Evolutionary conservation across 129 eudicot genomes (phyloP).

Genomic region (Dittrichia graveolens): DNA sequence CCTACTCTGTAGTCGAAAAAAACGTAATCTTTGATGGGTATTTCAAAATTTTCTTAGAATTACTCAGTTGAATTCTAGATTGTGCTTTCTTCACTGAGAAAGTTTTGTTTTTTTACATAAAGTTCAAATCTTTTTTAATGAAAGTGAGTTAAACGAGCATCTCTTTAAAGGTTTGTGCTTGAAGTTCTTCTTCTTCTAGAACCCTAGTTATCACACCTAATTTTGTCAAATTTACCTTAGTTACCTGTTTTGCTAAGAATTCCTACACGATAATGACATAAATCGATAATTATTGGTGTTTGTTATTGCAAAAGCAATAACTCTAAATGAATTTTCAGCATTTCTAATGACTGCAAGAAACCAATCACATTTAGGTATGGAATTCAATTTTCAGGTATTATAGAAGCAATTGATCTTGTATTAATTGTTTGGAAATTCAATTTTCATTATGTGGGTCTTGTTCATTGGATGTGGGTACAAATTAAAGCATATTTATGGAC

Average conservation of each 20-base stretch:
- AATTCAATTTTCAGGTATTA: neutral
- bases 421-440: conserved; percentile 25
- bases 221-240: conserved; percentile 4
- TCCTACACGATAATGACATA: neutral
- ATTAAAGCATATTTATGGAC: too few species aligned
- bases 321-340: conserved; percentile 19
- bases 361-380: conserved; percentile 46
- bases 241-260: neutral
- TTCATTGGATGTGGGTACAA: conserved; percentile 9
- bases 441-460: conserved; percentile 21
- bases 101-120: conserved; percentile 28
- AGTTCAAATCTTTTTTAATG: conserved; percentile 25
- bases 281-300: conserved; percentile 19
- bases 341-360: conserved; percentile 36
- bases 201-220: neutral
- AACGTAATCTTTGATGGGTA: conserved; percentile 17
- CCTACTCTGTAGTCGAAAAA: neutral
- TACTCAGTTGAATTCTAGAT: conserved; percentile 24
- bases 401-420: conserved; percentile 15
- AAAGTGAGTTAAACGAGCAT: conserved; percentile 23
- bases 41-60: conserved; percentile 19
- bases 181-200: conserved; percentile 15
- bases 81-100: conserved; percentile 32
- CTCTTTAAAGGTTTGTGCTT: conserved; percentile 55
- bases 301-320: conserved; percentile 33